Conservation (phyloP, 352 stramenopile species). For the Globisporangium cylindrosporum region DNA sequence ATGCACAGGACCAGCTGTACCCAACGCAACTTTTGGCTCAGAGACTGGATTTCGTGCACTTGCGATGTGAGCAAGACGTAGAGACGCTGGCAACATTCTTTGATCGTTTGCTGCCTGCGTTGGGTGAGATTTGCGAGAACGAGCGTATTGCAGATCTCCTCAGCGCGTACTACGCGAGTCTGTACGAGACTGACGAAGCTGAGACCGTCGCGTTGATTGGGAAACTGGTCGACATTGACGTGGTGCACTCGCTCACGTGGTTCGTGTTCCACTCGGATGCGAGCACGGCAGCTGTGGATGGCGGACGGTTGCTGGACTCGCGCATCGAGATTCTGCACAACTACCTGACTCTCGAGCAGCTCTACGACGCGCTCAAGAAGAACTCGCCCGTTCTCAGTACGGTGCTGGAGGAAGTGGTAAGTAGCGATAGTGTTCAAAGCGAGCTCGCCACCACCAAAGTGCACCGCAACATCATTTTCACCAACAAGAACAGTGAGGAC, state of each 20-base stretch:
- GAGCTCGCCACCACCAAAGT: constrained; percentile 4
- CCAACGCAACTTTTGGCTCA: constrained; percentile 29
- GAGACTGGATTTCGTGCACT: constrained; percentile 52
- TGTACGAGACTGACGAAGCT: constrained; percentile 24
- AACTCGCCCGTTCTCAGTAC: constrained; percentile 14
- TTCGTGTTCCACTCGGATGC: constrained; percentile 57
- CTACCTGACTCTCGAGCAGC: constrained; percentile 46
- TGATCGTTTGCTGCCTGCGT: constrained; percentile 44
- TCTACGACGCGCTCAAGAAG: constrained; percentile 41
- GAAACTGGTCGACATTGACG: constrained; percentile 66
- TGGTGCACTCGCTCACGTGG: constrained; percentile 71
- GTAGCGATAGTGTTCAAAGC: constrained; percentile 9
- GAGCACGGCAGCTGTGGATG: constrained; percentile 15
- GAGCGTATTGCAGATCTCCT: constrained; percentile 35
- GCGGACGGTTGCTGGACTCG: constrained; percentile 28
- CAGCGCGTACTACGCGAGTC: constrained; percentile 35
- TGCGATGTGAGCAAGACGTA: constrained; percentile 26
- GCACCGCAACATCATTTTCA: constrained; percentile 38
- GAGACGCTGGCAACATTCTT: constrained; percentile 30
- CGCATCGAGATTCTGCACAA: constrained; percentile 27
- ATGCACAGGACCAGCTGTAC: constrained; percentile 29
- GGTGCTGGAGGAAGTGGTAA: constrained; percentile 12
- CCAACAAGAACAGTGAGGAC: constrained; percentile 28
- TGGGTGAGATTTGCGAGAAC: constrained; percentile 63
- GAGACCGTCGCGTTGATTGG: constrained; percentile 32